Conservation (phyloP, 2,329 filamentous ascomycete genomes). For the Fusarium domesticum region DNA sequence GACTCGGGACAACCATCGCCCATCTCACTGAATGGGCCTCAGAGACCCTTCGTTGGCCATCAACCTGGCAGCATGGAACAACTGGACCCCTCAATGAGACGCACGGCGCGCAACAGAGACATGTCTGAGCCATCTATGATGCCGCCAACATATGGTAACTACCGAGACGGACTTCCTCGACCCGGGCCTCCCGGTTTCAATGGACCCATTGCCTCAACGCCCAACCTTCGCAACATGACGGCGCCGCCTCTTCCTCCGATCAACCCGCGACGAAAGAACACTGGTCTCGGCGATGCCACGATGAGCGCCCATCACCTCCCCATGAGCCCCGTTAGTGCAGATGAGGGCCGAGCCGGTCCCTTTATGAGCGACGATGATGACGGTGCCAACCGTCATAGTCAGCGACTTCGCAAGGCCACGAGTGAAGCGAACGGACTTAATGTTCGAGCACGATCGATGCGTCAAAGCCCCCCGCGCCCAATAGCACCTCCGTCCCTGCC, state of each 20-base stretch:
- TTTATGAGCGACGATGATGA: slow-evolving; percentile 42
- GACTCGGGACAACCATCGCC: slow-evolving; percentile 45
- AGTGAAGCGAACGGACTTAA: slow-evolving; percentile 40
- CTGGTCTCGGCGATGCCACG: slow-evolving; percentile 36
- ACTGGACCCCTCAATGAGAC: slow-evolving; percentile 10
- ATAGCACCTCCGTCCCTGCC: slow-evolving; percentile 29
- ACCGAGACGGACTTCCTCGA: slow-evolving; percentile 34
- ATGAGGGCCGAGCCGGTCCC: slow-evolving; percentile 32
- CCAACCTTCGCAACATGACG: slow-evolving; percentile 35
- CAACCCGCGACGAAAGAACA: slow-evolving; percentile 53
- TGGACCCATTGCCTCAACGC: slow-evolving; percentile 33
- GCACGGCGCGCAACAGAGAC: slow-evolving; percentile 38
- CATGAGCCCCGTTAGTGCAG: slow-evolving; percentile 19
- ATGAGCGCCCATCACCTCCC: slow-evolving; percentile 17
- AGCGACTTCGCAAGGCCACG: slow-evolving; percentile 43
- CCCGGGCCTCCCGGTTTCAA: slow-evolving; percentile 38
- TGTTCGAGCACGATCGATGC: slow-evolving; percentile 27
- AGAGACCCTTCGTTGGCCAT: slow-evolving; percentile 12
- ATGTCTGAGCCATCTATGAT: slow-evolving; percentile 51
- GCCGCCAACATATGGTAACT: slow-evolving; percentile 42
- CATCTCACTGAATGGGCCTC: slow-evolving; percentile 36
- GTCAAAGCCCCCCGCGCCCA: slow-evolving; percentile 26
- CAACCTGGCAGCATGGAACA: slow-evolving; percentile 4
- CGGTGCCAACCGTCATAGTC: slow-evolving; percentile 33
- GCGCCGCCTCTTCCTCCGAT: slow-evolving; percentile 56